Base-by-base conservation (phyloP, 2,329 filamentous ascomycete species). In the Penicillium italicum region DNA sequence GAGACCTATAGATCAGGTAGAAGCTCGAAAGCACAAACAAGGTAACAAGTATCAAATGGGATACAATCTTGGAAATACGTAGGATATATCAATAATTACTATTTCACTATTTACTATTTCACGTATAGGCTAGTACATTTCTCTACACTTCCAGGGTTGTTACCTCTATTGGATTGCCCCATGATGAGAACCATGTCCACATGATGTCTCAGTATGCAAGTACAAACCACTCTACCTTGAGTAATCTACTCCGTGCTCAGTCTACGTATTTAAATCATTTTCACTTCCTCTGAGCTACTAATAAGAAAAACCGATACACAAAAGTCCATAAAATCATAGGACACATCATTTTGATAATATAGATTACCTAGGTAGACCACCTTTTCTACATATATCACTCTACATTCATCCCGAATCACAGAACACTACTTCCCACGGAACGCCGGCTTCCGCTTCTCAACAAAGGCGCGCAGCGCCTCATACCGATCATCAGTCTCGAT, bases 401-500 rank as follows among this genome's bases (percentile, higher is more conserved):
- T 12, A 12, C 37, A 40, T 14, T 45, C 45, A 36, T 8, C 34
- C 7, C 4, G 5, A 31, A 37, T 28, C 33, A 30, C 20, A 37
- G 11, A n/a, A 42, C 14, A 54, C 43, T 70, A 81, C 64, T 76
- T 70, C 12, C 86, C 86, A 63, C 79, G 85, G 68, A 88, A 90
- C n/a, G 78, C 77, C 16, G 86, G 86, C 73, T 82, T 86, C 66
- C 87, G 82, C 81, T 89, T 90, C 77, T 90, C 87, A 50, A 77
- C 80, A 77, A 99, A 99, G 0, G 94, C 94, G 72, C 77, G 83
- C 60, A 99, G 78, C 34, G 94, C 94, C 80, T 97, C 94, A 66
- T 91, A 80, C 57, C 92, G 82, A 77, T 99, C 94, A 70, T 92
- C 87, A 0, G 91, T 96, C 59, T 81, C 82, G 16, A 97, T 82